phyloP scores from a whole-genome alignment of 2,329 filamentous ascomycete genomes.

The Botrytis sinoallii region DNA sequence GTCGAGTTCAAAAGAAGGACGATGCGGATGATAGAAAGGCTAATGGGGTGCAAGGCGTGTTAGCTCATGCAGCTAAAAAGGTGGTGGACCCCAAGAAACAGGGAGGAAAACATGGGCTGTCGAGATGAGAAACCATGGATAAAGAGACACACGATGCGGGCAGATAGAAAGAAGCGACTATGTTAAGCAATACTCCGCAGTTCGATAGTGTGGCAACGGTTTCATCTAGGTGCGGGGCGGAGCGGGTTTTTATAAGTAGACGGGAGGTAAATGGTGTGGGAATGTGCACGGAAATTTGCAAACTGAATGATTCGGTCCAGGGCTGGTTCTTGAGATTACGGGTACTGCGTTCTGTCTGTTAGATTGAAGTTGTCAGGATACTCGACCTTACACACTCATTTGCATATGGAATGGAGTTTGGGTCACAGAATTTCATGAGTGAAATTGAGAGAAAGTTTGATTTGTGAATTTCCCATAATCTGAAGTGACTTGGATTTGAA shows the following conservation, averaged over 20 bases:
- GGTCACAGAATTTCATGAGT: rapidly evolving
- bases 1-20: background rate
- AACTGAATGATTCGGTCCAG: background rate
- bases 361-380: background rate
- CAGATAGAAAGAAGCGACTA: background rate
- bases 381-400: background rate
- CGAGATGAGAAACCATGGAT: background rate
- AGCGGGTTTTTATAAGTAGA: rapidly evolving
- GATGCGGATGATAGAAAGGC: background rate
- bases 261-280: rapidly evolving
- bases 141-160: no score
- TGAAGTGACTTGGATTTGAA: background rate
- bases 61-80: background rate
- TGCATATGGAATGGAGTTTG: background rate
- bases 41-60: background rate
- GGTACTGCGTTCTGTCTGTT: background rate
- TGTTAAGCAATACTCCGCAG: background rate
- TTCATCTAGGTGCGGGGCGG: background rate
- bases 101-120: no score
- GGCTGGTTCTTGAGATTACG: background rate
- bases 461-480: rapidly evolving
- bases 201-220: background rate
- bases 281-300: background rate
- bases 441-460: background rate
- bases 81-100: no score